These are phyloP conservation scores for Candida anutae DNA, from an alignment of 1,139 yeast species.

Conservation along the genomic window DNA sequence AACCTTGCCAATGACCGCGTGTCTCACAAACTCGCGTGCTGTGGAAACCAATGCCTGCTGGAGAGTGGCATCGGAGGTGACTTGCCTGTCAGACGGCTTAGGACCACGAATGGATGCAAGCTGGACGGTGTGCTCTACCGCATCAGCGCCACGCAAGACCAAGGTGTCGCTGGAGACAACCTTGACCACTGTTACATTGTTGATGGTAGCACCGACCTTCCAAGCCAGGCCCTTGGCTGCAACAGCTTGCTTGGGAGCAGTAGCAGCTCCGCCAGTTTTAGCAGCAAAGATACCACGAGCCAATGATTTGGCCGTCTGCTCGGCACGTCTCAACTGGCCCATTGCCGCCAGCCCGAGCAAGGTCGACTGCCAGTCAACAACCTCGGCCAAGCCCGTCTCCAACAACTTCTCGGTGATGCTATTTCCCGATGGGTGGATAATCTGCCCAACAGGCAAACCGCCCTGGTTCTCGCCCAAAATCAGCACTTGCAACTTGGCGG, in stretches of 20 bases:
- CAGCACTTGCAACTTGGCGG: slow-evolving; percentile 41
- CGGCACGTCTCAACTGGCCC: slow-evolving; percentile 57
- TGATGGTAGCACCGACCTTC: slow-evolving; percentile 41
- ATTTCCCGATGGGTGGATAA: slow-evolving; percentile 69
- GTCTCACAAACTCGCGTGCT: slow-evolving; percentile 69
- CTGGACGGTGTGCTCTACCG: slow-evolving; percentile 57
- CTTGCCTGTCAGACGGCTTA: slow-evolving; percentile 49
- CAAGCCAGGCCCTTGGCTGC: too few relatives aligned
- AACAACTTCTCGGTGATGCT: slow-evolving; percentile 59
- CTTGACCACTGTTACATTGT: slow-evolving; percentile 49
- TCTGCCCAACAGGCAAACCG: slow-evolving; percentile 56
- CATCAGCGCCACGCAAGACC: slow-evolving; percentile 38
- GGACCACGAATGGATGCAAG: slow-evolving; percentile 72
- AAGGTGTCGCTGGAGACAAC: slow-evolving; percentile 67
- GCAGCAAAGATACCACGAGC: slow-evolving; percentile 53
- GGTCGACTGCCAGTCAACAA: slow-evolving; percentile 80
- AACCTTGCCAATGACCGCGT: slow-evolving; percentile 60
- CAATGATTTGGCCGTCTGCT: slow-evolving; percentile 54
- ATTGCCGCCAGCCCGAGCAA: slow-evolving; percentile 60
- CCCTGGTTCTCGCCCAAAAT: slow-evolving; percentile 54
- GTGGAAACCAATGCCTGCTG: slow-evolving; percentile 48
- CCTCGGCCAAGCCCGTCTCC: slow-evolving; percentile 63
- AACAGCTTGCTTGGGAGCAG: slow-evolving; percentile 10
- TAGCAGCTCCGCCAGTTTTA: slow-evolving; percentile 8
- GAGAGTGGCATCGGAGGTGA: slow-evolving; percentile 31